Conservation (phyloP, 257 asterid genomes). For the Dorcoceras hygrometricum region DNA sequence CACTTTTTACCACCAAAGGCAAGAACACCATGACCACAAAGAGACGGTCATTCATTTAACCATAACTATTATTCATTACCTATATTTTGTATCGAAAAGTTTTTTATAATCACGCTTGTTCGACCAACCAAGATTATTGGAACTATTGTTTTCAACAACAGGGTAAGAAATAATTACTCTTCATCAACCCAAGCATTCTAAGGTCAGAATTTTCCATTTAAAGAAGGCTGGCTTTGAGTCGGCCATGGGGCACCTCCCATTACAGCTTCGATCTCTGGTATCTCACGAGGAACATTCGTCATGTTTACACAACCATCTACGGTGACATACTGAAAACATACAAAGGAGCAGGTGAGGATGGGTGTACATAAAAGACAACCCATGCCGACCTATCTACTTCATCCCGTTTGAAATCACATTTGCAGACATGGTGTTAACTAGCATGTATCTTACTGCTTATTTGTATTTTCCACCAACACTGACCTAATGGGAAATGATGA, state of each 20-base stretch:
- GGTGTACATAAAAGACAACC: neutral
- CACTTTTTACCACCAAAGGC: no score
- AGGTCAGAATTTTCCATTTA: slow-evolving; percentile 31
- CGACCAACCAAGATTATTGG: no score
- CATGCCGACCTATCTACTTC: neutral
- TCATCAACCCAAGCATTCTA: slow-evolving; percentile 1
- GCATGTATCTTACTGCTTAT: no score
- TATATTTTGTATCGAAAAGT: no score
- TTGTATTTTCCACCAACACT: no score
- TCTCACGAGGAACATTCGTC: slow-evolving; percentile 81
- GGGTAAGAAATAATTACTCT: neutral
- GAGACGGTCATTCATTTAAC: no score
- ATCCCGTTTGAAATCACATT: neutral
- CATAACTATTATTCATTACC: no score
- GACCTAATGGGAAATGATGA: no score
- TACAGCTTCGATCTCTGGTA: slow-evolving; percentile 82
- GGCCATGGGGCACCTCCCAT: slow-evolving; percentile 96
- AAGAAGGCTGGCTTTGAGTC: slow-evolving; percentile 29
- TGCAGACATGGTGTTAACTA: neutral
- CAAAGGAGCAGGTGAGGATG: slow-evolving; percentile 2
- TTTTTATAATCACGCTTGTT: no score
- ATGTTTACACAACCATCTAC: slow-evolving; percentile 72
- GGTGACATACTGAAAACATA: slow-evolving; percentile 54
- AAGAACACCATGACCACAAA: no score
- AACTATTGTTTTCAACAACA: no score